Evolutionary conservation across 495 filamentous ascomycete genomes (phyloP).

Genomic region (Tuber melanosporum): DNA sequence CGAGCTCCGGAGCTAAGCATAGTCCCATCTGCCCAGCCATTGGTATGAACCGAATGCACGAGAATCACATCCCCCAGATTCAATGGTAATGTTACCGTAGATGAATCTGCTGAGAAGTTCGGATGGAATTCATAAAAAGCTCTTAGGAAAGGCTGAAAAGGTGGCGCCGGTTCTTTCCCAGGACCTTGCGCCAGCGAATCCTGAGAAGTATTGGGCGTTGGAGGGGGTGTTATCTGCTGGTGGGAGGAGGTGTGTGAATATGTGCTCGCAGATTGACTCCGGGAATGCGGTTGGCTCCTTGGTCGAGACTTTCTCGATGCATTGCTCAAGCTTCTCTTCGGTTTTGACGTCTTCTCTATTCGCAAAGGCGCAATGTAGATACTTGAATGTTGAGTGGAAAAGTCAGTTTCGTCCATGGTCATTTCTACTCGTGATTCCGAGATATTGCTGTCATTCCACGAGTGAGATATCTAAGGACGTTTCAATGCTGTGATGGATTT

Average conservation of each 20-base stretch:
- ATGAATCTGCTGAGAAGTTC: slow-evolving; percentile 55
- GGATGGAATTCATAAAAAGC: slow-evolving; percentile 95
- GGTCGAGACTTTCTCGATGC: slow-evolving; percentile 43
- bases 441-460: neutral
- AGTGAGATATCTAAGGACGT: neutral
- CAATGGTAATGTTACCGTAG: slow-evolving; percentile 80
- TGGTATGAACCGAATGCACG: slow-evolving; percentile 94
- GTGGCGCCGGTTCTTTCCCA: slow-evolving; percentile 49
- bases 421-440: slow-evolving; percentile 24
- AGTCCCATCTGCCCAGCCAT: slow-evolving; percentile 99
- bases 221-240: slow-evolving; percentile 63
- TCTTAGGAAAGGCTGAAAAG: slow-evolving; percentile 91
- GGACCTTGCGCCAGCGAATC: slow-evolving; percentile 51
- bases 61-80: slow-evolving; percentile 87
- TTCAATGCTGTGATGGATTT: neutral
- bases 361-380: slow-evolving; percentile 67
- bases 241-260: slow-evolving; percentile 43
- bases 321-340: slow-evolving; percentile 48
- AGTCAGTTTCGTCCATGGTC: slow-evolving; percentile 44
- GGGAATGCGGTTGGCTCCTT: slow-evolving; percentile 43
- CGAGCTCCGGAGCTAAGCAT: slow-evolving; percentile 76
- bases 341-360: slow-evolving; percentile 53
- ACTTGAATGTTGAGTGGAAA: slow-evolving; percentile 50
- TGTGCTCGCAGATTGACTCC: slow-evolving; percentile 46
- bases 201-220: slow-evolving; percentile 61